Conservation (phyloP, 352 stramenopile species). For the Chrysophaeum taylorii region DNA sequence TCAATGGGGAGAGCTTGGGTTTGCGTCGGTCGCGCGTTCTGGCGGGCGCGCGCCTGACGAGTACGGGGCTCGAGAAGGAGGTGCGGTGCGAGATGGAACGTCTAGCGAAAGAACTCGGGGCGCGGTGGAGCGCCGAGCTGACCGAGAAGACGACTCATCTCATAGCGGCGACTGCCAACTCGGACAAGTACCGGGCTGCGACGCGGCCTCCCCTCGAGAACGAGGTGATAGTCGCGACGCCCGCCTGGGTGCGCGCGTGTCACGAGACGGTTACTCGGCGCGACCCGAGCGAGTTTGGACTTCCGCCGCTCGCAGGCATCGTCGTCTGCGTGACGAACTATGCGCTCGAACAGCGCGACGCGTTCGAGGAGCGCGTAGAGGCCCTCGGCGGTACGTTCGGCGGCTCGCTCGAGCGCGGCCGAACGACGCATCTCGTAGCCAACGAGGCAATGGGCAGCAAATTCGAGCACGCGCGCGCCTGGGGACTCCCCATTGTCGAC, state of each 20-base stretch:
- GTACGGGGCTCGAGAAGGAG: too few species aligned
- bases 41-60: too few species aligned
- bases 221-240: background rate
- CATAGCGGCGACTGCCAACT: background rate
- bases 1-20: too few species aligned
- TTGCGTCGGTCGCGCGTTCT: too few species aligned
- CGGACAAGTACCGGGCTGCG: background rate
- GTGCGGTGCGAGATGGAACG: too few species aligned
- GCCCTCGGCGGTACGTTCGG: background rate
- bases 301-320: background rate
- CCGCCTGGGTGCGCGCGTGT: background rate
- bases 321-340: background rate
- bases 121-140: too few species aligned
- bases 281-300: background rate
- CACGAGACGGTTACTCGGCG: background rate
- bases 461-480: background rate
- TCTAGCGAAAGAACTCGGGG: too few species aligned
- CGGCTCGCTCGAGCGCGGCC: background rate
- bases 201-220: background rate
- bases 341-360: background rate
- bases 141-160: background rate
- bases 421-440: constrained; percentile 1
- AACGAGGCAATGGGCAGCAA: background rate
- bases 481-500: background rate
- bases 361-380: background rate